Conservation (phyloP, 2,329 filamentous ascomycete genomes). For the Aspergillus pseudoviridinutans region DNA sequence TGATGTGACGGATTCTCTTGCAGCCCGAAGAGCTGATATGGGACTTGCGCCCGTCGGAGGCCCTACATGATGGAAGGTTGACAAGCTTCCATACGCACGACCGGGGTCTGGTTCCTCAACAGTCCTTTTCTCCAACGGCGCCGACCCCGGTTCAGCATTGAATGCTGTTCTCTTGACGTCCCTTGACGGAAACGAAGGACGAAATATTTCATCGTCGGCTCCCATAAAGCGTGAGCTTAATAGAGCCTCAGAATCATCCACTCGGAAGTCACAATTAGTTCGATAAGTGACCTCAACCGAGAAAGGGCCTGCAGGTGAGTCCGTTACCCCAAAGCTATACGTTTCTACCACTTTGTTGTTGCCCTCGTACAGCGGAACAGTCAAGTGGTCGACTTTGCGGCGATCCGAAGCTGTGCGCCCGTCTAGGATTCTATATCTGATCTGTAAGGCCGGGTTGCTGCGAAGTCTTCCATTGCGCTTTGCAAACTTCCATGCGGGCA, state of each 20-base stretch:
- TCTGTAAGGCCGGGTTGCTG: constrained; percentile 59
- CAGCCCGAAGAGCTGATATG: constrained; percentile 73
- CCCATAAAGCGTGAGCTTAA: constrained; percentile 92
- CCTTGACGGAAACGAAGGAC: constrained; percentile 66
- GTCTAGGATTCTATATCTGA: constrained; percentile 75
- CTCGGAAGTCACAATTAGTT: constrained; percentile 81
- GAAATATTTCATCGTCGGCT: constrained; percentile 81
- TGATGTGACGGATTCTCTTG: constrained; percentile 50
- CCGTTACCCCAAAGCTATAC: constrained; percentile 77
- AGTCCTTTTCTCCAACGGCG: constrained; percentile 59
- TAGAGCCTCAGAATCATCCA: constrained; percentile 86
- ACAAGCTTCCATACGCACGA: constrained; percentile 83
- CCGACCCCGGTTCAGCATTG: constrained; percentile 63
- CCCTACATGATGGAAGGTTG: constrained; percentile 78
- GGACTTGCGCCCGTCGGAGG: constrained; percentile 76
- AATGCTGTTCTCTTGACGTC: constrained; percentile 26
- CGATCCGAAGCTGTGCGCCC: constrained; percentile 49
- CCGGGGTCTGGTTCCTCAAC: constrained; percentile 57
- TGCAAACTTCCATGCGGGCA: constrained; percentile 83
- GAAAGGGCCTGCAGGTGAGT: constrained; percentile 81
- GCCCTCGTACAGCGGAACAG: constrained; percentile 64
- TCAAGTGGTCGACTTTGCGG: constrained; percentile 64
- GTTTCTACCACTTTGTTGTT: constrained; percentile 64
- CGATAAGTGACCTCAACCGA: constrained; percentile 79
- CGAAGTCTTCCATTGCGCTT: constrained; percentile 69